Percentiles rank a stretch among this genome's conserved stretches.
phyloP scores from a whole-genome alignment of 352 stramenopile species.

The Globisporangium middletonii region DNA sequence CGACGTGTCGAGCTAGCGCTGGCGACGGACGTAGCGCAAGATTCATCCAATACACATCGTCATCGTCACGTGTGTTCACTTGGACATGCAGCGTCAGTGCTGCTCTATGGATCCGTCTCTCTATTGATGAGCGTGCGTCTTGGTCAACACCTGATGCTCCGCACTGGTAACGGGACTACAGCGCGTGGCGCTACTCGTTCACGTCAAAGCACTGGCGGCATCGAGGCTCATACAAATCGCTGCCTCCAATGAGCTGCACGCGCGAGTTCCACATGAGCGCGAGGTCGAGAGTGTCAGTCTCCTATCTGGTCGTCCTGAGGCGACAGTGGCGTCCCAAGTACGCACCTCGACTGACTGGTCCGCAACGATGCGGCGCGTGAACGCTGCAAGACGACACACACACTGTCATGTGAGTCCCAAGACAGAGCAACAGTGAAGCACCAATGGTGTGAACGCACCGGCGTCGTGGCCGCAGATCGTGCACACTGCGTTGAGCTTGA shows the following conservation, averaged over 20 bases:
- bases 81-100: background rate
- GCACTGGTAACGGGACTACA: background rate
- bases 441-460: constrained; percentile 20
- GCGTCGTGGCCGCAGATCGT: constrained; percentile 70
- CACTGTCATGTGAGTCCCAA: background rate
- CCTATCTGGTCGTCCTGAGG: background rate
- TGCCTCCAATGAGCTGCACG: constrained; percentile 66
- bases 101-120: background rate
- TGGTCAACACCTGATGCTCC: background rate
- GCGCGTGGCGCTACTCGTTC: constrained; percentile 1
- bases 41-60: background rate
- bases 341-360: constrained; percentile 67
- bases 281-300: background rate
- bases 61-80: background rate
- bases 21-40: background rate
- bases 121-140: background rate
- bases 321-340: background rate
- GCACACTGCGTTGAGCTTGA: constrained; percentile 84
- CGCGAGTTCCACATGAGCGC: background rate
- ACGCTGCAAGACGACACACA: constrained; percentile 27
- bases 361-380: constrained; percentile 64
- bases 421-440: background rate
- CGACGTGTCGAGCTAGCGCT: constrained; percentile 1
- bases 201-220: constrained; percentile 71
- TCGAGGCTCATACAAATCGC: constrained; percentile 71